Conservation (phyloP, 257 asterid genomes). For the Mentha longifolia region DNA sequence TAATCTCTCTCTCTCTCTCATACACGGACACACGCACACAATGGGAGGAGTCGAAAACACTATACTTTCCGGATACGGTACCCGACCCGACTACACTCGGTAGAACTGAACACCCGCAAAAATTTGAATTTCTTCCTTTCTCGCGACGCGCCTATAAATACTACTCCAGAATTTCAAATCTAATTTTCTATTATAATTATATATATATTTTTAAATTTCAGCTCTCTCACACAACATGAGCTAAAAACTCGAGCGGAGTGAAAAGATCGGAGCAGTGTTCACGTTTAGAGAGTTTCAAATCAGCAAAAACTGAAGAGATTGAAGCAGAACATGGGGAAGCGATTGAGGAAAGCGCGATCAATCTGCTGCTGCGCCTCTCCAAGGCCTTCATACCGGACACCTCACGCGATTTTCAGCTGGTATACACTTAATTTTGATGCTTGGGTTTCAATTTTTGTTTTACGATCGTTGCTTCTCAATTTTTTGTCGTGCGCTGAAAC, state of each 20-base stretch:
- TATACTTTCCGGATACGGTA: background rate
- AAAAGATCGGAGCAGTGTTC: background rate
- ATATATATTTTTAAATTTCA: background rate
- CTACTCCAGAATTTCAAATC: slow-evolving; percentile 26
- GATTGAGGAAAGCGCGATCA: slow-evolving; percentile 71
- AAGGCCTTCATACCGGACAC: slow-evolving; percentile 42
- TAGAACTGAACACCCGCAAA: slow-evolving; percentile 18
- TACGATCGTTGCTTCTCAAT: background rate
- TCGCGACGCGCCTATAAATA: slow-evolving; percentile 47
- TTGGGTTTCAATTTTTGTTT: background rate
- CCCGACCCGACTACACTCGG: slow-evolving; percentile 6
- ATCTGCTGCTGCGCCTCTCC: slow-evolving; percentile 89
- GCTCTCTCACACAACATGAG: slow-evolving; percentile 39
- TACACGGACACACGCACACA: too few species aligned
- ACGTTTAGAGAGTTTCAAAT: background rate
- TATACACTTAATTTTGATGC: slow-evolving; percentile 25
- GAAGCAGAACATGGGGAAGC: slow-evolving; percentile 71
- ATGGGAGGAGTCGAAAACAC: background rate
- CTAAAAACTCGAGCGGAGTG: background rate
- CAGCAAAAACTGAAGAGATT: slow-evolving; percentile 1
- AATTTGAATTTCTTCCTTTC: slow-evolving; percentile 36
- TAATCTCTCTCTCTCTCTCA: background rate
- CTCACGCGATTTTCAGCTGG: slow-evolving; percentile 80
- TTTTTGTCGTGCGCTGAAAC: background rate
- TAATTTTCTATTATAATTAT: background rate